Base-by-base conservation (phyloP, 192 early-diverging fungal species). In the Entomortierella beljakovae region DNA sequence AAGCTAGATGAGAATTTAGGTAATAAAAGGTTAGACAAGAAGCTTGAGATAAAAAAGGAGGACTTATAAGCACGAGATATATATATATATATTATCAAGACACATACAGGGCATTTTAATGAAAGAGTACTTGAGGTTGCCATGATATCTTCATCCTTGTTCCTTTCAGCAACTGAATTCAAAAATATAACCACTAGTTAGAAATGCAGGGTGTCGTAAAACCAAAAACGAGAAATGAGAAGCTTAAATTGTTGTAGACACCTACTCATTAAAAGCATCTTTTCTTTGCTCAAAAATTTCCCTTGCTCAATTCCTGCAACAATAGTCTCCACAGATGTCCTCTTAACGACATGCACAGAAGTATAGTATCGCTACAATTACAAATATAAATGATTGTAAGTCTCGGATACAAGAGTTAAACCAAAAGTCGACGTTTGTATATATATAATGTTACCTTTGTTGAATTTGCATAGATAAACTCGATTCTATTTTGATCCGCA, bases 101-200 rank as follows among this genome's bases (percentile, higher is more conserved):
- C 11, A 40, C 92, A 84, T 74, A 94, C 87, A 18, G 93, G 93
- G 56, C 91, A 92, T 62, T 90, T 94, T 28, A 93, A 83, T 10
- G 91, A 90, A 0, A 94, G 68, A 16, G 88, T 84, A 40, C 89
- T 91, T 1, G 87, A 86, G 1, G 85, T 86, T 15, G 87, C 81
- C 32, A 90, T 83, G 51, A 94, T 71, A 51, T 94, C 93, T 56
- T 87, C 84, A 38, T 93, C 92, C 46, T 86, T 88, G 29, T 82
- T 81, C 20, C 66, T 57, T 15, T 67, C 70, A 65, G 69, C 71
- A 31, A 79, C 86, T 70, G 33, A 28, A 23, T 2, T 35, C 25
- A 57, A 48, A 2, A 48, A 37, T 26, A 18, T 4, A 33, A 7
- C 33, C 35, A 29, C 10, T 11, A 31, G 22, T 53, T 26, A 33